Evolutionary conservation across 345 rosid genomes (phyloP).

Genomic region (Rhizophora mangle): DNA sequence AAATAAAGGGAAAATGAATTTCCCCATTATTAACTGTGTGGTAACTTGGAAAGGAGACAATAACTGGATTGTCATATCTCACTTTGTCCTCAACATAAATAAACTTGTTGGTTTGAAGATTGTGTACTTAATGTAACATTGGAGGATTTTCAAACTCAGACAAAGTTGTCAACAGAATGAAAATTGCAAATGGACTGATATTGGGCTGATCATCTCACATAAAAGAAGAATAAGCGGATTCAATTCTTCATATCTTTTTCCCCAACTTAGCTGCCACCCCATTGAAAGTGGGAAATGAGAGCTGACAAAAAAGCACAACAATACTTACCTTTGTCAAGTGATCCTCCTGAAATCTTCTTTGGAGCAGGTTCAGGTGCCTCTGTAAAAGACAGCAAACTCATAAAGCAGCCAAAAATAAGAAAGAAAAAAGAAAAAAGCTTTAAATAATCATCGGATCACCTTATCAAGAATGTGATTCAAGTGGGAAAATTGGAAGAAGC

Average conservation of each 20-base stretch:
- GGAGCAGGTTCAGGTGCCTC: slow-evolving; percentile 51
- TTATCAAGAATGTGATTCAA: neutral
- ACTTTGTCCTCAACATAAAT: no score
- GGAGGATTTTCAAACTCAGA: no score
- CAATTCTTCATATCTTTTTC: neutral
- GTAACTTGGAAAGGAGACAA: no score
- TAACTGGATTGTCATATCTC: no score
- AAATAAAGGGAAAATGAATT: neutral
- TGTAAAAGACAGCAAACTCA: slow-evolving; percentile 24
- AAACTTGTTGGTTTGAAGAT: no score
- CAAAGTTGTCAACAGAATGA: no score
- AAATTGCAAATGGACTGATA: no score
- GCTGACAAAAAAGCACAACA: neutral
- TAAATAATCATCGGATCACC: no score
- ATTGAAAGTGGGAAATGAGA: slow-evolving; percentile 1
- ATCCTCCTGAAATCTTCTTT: slow-evolving; percentile 57
- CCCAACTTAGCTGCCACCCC: neutral
- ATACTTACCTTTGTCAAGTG: slow-evolving; percentile 61
- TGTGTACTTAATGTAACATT: no score
- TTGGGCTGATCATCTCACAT: no score
- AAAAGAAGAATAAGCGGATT: no score
- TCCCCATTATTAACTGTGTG: neutral
- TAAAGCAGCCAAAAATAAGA: neutral
- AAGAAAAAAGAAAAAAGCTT: no score
- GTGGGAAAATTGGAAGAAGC: neutral